Evolutionary conservation across 345 rosid genomes (phyloP).

Genomic region (Euphorbia pulcherrima): DNA sequence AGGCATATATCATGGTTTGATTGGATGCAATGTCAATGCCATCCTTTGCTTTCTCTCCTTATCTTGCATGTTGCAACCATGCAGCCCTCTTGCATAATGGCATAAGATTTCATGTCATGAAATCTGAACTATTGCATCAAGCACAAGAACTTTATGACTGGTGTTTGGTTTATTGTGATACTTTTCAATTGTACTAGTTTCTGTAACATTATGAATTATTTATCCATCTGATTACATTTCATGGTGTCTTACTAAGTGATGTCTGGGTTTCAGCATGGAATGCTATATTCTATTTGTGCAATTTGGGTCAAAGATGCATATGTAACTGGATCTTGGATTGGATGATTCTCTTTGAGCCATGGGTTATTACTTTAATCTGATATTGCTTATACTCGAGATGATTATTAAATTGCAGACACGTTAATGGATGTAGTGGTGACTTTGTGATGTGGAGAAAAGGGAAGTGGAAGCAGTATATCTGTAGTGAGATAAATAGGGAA

Average conservation of each 20-base stretch:
- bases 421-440: slow-evolving; percentile 4
- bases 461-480: not conserved
- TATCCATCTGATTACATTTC: not conserved
- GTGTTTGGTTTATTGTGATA: not conserved
- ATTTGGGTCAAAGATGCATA: slow-evolving; percentile 1
- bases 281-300: not conserved
- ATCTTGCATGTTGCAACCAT: not conserved
- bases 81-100: not conserved
- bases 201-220: not conserved
- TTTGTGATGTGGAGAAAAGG: not conserved
- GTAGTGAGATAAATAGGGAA: not conserved
- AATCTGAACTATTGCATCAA: not conserved
- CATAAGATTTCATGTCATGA: not conserved
- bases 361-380: not conserved
- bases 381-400: not conserved
- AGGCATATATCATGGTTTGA: not conserved
- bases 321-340: not conserved
- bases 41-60: not conserved
- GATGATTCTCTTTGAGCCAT: not conserved
- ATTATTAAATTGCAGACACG: not conserved
- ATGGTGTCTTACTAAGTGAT: not conserved
- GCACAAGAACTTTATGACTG: not conserved
- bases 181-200: not conserved
- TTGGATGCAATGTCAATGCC: not conserved
- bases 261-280: not conserved